Percentiles rank a stretch among this genome's conserved stretches.
Conservation (phyloP, 371 early-diverging fungal genomes). For the Mucor irregularis region DNA sequence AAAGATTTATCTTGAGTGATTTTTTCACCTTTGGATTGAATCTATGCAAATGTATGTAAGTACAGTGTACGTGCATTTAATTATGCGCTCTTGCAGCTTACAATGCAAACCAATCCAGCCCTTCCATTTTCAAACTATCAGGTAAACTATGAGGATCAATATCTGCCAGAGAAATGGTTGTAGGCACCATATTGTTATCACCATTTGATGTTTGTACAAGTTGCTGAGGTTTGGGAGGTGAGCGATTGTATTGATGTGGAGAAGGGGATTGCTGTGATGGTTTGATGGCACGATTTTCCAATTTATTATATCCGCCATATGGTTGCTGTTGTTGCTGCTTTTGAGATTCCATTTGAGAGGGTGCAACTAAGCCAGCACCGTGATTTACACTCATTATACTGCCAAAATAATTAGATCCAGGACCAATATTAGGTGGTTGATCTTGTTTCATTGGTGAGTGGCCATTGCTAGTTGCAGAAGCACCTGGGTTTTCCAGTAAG, state of each 20-base stretch:
- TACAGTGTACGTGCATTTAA: background rate
- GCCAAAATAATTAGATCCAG: slow-evolving; percentile 41
- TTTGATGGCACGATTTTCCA: too few species aligned
- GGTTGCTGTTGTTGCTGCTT: slow-evolving; percentile 1
- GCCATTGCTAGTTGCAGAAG: too few species aligned
- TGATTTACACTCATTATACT: slow-evolving; percentile 42
- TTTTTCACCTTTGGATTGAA: slow-evolving; percentile 73
- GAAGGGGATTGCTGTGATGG: too few species aligned
- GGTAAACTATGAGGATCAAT: slow-evolving; percentile 84
- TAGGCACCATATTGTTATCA: slow-evolving; percentile 32
- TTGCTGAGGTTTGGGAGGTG: slow-evolving; percentile 17
- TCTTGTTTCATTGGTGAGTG: too few species aligned
- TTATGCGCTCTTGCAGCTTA: slow-evolving; percentile 45
- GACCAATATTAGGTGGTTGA: slow-evolving; percentile 44
- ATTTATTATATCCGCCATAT: slow-evolving; percentile 32
- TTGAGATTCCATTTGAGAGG: too few species aligned
- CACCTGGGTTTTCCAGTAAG: slow-evolving; percentile 29
- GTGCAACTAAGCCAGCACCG: too few species aligned
- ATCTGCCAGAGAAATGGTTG: slow-evolving; percentile 53
- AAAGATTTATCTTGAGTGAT: slow-evolving; percentile 75
- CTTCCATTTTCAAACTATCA: slow-evolving; percentile 82
- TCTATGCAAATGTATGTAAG: too few species aligned
- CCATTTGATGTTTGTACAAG: too few species aligned
- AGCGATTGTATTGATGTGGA: slow-evolving; percentile 24
- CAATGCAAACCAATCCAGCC: slow-evolving; percentile 89